Percentiles rank a stretch among this genome's conserved stretches.
Evolutionary conservation across 1,284 basidiomycete species (phyloP).

Genomic region (Fistulina hepatica): DNA sequence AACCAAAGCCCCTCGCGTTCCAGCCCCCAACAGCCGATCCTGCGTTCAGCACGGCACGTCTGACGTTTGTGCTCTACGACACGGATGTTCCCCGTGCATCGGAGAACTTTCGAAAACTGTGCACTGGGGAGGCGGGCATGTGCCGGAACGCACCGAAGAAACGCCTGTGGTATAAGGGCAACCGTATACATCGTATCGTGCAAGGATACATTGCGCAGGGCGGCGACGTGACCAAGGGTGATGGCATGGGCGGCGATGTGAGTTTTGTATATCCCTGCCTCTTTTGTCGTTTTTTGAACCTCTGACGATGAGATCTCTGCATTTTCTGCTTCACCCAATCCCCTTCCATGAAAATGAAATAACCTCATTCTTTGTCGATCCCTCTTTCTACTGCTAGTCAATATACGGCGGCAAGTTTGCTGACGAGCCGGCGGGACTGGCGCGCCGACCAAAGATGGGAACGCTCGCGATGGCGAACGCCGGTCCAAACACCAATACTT

Average conservation of each 20-base stretch:
- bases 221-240: slow-evolving; percentile 38
- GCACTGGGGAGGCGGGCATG: slow-evolving; percentile 34
- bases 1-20: slow-evolving; percentile 24
- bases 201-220: slow-evolving; percentile 39
- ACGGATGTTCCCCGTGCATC: slow-evolving; percentile 33
- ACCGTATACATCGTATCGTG: slow-evolving; percentile 35
- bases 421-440: slow-evolving; percentile 37
- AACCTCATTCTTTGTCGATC: not conserved
- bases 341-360: not conserved
- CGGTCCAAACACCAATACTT: slow-evolving; percentile 34
- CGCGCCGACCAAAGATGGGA: slow-evolving; percentile 27
- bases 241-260: slow-evolving; percentile 42
- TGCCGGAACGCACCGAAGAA: slow-evolving; percentile 40
- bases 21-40: slow-evolving; percentile 28
- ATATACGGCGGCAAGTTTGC: slow-evolving; percentile 41
- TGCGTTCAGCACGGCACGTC: slow-evolving; percentile 29
- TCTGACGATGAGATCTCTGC: not conserved
- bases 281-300: not conserved
- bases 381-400: slow-evolving; percentile 21
- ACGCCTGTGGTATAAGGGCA: slow-evolving; percentile 32
- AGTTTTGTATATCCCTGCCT: slow-evolving; percentile 9
- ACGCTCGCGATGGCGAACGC: slow-evolving; percentile 41
- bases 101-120: slow-evolving; percentile 36
- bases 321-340: not conserved
- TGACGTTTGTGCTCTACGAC: slow-evolving; percentile 6